Evolutionary conservation across 768 basidiomycete species (phyloP).

Genomic region (Phlebiopsis gigantea): DNA sequence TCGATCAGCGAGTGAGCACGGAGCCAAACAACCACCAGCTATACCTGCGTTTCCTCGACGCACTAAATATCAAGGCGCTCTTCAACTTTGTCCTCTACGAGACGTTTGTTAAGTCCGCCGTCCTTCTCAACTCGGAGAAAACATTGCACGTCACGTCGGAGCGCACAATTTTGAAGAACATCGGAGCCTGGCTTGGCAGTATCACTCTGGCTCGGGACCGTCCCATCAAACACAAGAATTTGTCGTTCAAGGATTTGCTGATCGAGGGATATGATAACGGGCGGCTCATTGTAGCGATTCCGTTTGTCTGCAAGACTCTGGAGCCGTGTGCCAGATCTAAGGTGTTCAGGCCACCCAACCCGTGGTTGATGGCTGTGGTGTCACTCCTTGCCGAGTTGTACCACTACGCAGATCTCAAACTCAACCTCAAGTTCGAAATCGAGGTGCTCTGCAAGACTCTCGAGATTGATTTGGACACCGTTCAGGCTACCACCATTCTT

Average conservation of each 20-base stretch:
- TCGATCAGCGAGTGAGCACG: slow-evolving; percentile 90
- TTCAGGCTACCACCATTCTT: slow-evolving; percentile 81
- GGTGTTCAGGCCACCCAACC: slow-evolving; percentile 95
- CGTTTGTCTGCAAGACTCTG: slow-evolving; percentile 96
- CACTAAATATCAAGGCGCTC: slow-evolving; percentile 62
- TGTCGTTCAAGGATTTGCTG: slow-evolving; percentile 97
- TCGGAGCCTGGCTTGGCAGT: slow-evolving; percentile 91
- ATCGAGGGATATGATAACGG: slow-evolving; percentile 93
- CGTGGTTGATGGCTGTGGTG: slow-evolving; percentile 96
- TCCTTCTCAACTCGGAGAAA: slow-evolving; percentile 86
- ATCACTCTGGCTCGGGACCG: slow-evolving; percentile 90
- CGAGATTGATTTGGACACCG: slow-evolving; percentile 76
- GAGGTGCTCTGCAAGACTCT: slow-evolving; percentile 93
- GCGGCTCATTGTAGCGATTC: slow-evolving; percentile 88
- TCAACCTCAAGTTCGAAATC: slow-evolving; percentile 98
- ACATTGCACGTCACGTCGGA: slow-evolving; percentile 83
- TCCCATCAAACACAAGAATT: slow-evolving; percentile 88
- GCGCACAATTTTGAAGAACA: slow-evolving; percentile 84
- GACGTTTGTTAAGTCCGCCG: slow-evolving; percentile 82
- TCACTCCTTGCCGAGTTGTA: slow-evolving; percentile 93
- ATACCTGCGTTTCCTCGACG: slow-evolving; percentile 91
- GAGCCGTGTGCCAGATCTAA: slow-evolving; percentile 85
- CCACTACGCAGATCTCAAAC: slow-evolving; percentile 91
- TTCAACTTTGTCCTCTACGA: slow-evolving; percentile 86
- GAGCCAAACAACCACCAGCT: slow-evolving; percentile 97